phyloP scores from a whole-genome alignment of 2,329 filamentous ascomycete species.

The Fusarium dlaminii region DNA sequence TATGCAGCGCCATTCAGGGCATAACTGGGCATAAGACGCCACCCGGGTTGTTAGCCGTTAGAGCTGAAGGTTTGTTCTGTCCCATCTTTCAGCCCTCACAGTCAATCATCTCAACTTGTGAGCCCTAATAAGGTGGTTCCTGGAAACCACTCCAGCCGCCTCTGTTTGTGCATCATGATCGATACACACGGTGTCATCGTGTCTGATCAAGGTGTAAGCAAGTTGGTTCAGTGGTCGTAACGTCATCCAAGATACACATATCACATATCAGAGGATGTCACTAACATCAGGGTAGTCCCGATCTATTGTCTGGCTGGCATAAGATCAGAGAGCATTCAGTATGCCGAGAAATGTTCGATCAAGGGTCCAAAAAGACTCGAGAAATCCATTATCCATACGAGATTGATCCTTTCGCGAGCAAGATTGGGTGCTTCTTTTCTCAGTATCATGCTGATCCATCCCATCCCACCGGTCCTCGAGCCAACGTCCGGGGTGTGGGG shows the following conservation, averaged over 20 bases:
- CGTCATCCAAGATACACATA: neutral
- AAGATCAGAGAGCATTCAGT: neutral
- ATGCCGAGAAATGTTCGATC: conserved; percentile 1
- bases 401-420: conserved; percentile 7
- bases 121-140: conserved; percentile 20
- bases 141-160: neutral
- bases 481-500: conserved; percentile 43
- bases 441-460: neutral
- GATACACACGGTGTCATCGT: conserved; percentile 12
- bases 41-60: conserved; percentile 7
- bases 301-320: conserved; percentile 15
- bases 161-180: neutral
- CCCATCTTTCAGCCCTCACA: conserved; percentile 16
- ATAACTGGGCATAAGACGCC: conserved; percentile 33
- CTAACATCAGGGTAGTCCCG: conserved; percentile 4
- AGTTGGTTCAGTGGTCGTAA: conserved; percentile 7
- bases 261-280: neutral
- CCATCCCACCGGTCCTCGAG: conserved; percentile 24
- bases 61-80: conserved; percentile 8
- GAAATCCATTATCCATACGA: conserved; percentile 20
- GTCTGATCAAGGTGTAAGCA: conserved; percentile 7
- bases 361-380: conserved; percentile 16
- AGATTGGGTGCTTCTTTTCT: conserved; percentile 24
- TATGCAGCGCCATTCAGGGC: conserved; percentile 30
- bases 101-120: conserved; percentile 10